Evolutionary conservation across 345 rosid species (phyloP).

Genomic region (Bretschneidera sinensis): DNA sequence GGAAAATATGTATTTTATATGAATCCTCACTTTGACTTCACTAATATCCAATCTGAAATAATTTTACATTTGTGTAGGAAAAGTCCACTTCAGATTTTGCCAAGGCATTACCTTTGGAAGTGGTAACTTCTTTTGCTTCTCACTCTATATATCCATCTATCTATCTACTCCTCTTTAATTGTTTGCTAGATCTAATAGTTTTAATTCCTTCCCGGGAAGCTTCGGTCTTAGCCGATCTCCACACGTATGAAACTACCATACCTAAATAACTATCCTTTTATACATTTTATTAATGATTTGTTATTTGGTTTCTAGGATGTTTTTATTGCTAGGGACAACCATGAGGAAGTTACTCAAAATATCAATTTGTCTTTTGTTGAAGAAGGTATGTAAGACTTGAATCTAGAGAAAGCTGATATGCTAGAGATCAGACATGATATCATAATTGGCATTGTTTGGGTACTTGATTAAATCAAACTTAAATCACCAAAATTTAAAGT

Average conservation of each 20-base stretch:
- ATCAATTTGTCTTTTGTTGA: slow-evolving; percentile 14
- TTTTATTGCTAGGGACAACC: slow-evolving; percentile 12
- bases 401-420: not conserved
- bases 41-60: no score
- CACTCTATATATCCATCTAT: no score
- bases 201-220: slow-evolving; percentile 13
- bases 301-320: slow-evolving; percentile 18
- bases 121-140: slow-evolving; percentile 12
- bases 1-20: not conserved
- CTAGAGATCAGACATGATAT: no score
- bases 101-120: slow-evolving; percentile 7
- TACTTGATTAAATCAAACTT: no score
- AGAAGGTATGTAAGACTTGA: slow-evolving; percentile 30
- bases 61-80: slow-evolving; percentile 22
- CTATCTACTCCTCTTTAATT: not conserved
- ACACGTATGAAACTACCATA: slow-evolving; percentile 5
- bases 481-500: no score
- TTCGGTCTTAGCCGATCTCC: not conserved
- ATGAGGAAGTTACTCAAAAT: slow-evolving; percentile 20
- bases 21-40: not conserved
- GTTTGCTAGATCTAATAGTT: not conserved
- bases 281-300: not conserved
- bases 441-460: no score
- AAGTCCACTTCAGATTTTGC: slow-evolving; percentile 12
- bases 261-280: no score